A percentile compares a stretch with the other conserved stretches of the same genome.
These are phyloP conservation scores for Lentinus tigrinus DNA, from an alignment of 768 basidiomycete genomes.

Conservation along the genomic window DNA sequence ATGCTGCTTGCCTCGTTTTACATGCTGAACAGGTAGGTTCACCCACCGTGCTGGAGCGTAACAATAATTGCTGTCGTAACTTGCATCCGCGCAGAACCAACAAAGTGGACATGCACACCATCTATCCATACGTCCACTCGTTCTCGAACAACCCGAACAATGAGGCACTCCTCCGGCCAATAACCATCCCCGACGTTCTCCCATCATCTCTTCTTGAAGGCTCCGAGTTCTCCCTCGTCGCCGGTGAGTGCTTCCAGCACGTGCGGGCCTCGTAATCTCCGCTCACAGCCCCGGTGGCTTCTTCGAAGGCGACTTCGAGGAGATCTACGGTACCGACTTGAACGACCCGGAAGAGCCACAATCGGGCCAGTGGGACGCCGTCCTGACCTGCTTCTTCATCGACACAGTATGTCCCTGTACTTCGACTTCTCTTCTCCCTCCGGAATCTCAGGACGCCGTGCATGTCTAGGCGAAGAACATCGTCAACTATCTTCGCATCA, in stretches of 20 bases:
- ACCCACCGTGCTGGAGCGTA: neutral
- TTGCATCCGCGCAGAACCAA: constrained; percentile 46
- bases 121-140: constrained; percentile 90
- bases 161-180: constrained; percentile 58
- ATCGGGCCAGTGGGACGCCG: constrained; percentile 79
- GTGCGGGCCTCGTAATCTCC: neutral
- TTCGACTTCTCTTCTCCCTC: neutral
- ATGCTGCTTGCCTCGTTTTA: constrained; percentile 91
- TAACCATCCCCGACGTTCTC: constrained; percentile 81
- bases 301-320: constrained; percentile 83
- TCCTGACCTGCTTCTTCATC: constrained; percentile 96
- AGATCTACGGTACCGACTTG: constrained; percentile 68
- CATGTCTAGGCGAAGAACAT: constrained; percentile 79
- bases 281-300: neutral
- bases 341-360: constrained; percentile 58
- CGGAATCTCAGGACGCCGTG: neutral
- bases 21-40: constrained; percentile 75
- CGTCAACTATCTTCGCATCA: constrained; percentile 84
- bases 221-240: constrained; percentile 80
- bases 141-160: constrained; percentile 78
- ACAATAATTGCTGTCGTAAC: neutral
- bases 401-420: constrained; percentile 65
- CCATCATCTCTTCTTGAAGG: constrained; percentile 68
- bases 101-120: constrained; percentile 63
- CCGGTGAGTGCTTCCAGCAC: constrained; percentile 47